phyloP scores from a whole-genome alignment of 2,329 filamentous ascomycete species.

The Pseudocercospora pini-densiflorae region DNA sequence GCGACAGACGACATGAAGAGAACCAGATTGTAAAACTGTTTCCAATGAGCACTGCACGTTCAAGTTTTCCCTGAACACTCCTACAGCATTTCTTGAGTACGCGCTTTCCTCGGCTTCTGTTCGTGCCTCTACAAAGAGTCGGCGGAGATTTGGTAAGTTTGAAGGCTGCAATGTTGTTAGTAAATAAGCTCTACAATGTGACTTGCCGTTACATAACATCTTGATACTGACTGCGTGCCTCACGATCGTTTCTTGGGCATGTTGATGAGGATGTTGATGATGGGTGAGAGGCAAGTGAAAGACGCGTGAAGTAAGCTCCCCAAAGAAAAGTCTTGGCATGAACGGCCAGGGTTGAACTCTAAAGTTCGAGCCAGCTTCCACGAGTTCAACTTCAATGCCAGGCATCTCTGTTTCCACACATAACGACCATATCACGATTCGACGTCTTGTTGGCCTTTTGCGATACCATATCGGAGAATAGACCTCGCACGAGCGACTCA shows the following conservation, averaged over 20 bases:
- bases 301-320: not conserved
- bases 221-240: too few species aligned
- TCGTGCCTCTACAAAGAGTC: conserved; percentile 92
- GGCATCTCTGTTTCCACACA: not conserved
- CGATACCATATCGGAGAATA: not conserved
- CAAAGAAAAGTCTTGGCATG: not conserved
- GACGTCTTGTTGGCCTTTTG: not conserved
- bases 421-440: not conserved
- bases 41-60: not conserved
- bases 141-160: conserved; percentile 89
- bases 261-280: too few species aligned
- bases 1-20: conserved; percentile 96
- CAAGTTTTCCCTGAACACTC: conserved; percentile 40
- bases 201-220: too few species aligned
- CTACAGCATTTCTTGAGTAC: conserved; percentile 88
- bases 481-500: not conserved
- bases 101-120: conserved; percentile 93
- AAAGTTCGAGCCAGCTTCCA: not conserved
- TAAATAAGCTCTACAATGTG: too few species aligned
- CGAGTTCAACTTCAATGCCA: not conserved
- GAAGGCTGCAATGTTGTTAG: conserved; percentile 55
- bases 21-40: conserved; percentile 94
- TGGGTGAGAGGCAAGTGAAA: too few species aligned
- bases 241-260: too few species aligned
- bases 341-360: not conserved